phyloP scores from a whole-genome alignment of 495 filamentous ascomycete species.

The Penicillium dipodomyicola region DNA sequence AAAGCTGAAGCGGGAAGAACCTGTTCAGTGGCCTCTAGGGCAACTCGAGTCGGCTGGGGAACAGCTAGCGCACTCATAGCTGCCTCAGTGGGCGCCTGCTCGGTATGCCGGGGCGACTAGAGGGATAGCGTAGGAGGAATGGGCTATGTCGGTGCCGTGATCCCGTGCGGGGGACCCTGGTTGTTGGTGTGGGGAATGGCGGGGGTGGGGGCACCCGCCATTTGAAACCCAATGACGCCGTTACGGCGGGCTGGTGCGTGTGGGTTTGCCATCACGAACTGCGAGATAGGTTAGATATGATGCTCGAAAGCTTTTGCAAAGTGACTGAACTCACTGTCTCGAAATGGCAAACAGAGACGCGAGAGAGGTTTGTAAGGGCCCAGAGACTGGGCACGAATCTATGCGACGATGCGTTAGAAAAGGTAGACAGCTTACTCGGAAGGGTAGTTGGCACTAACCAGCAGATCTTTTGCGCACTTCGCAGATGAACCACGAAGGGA shows the following conservation, averaged over 20 bases:
- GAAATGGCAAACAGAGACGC: no score
- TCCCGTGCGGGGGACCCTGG: constrained; percentile 5
- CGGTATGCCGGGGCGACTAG: no score
- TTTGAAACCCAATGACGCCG: not conserved
- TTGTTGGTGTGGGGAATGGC: no score
- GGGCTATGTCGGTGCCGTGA: constrained; percentile 3
- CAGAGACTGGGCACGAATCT: not conserved
- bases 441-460: not conserved
- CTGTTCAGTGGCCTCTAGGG: not conserved
- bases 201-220: not conserved
- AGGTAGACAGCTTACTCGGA: not conserved
- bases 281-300: not conserved
- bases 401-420: not conserved
- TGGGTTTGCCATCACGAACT: not conserved
- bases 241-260: not conserved
- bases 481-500: no score
- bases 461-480: no score
- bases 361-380: no score
- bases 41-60: not conserved
- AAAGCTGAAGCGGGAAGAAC: not conserved
- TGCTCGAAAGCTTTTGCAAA: no score
- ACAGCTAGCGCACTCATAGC: not conserved
- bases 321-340: no score
- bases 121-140: no score
- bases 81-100: not conserved